A percentile compares a stretch with the other conserved stretches of the same genome.
phyloP scores from a whole-genome alignment of 345 rosid genomes.

The Kernera saxatilis region DNA sequence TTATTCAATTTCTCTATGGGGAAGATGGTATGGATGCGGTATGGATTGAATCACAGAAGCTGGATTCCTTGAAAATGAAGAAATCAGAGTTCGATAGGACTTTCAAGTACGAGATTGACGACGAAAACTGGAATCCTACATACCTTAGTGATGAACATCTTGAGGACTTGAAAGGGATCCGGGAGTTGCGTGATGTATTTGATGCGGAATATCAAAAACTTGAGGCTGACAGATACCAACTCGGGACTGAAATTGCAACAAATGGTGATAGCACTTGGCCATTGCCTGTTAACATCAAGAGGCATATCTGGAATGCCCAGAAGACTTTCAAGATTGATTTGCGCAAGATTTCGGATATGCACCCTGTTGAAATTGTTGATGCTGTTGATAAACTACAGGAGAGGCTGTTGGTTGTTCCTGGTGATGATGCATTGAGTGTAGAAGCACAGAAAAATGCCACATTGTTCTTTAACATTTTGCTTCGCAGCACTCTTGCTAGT shows the following conservation, averaged over 20 bases:
- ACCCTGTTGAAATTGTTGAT: slow-evolving; percentile 96
- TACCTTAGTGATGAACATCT: slow-evolving; percentile 76
- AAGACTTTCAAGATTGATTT: slow-evolving; percentile 88
- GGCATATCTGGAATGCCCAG: slow-evolving; percentile 98
- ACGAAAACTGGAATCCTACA: slow-evolving; percentile 78
- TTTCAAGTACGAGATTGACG: slow-evolving; percentile 83
- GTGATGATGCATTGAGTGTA: slow-evolving; percentile 80
- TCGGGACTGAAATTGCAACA: slow-evolving; percentile 89
- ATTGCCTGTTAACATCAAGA: slow-evolving; percentile 86
- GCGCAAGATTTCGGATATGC: slow-evolving; percentile 75
- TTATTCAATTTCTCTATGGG: slow-evolving; percentile 95
- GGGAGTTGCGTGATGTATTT: slow-evolving; percentile 85
- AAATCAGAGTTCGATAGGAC: slow-evolving; percentile 66
- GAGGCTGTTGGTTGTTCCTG: slow-evolving; percentile 91
- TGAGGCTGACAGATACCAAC: slow-evolving; percentile 77
- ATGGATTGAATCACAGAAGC: slow-evolving; percentile 93
- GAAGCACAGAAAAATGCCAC: slow-evolving; percentile 99
- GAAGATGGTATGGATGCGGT: slow-evolving; percentile 99
- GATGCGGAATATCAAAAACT: slow-evolving; percentile 94
- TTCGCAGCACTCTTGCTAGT: slow-evolving; percentile 95
- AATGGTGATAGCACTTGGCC: slow-evolving; percentile 94
- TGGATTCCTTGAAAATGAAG: slow-evolving; percentile 92
- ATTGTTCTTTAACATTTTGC: slow-evolving; percentile 83
- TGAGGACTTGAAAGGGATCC: slow-evolving; percentile 84
- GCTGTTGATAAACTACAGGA: slow-evolving; percentile 95